Conservation (phyloP, 1,284 basidiomycete genomes). For the Cryptococcus floricola region DNA sequence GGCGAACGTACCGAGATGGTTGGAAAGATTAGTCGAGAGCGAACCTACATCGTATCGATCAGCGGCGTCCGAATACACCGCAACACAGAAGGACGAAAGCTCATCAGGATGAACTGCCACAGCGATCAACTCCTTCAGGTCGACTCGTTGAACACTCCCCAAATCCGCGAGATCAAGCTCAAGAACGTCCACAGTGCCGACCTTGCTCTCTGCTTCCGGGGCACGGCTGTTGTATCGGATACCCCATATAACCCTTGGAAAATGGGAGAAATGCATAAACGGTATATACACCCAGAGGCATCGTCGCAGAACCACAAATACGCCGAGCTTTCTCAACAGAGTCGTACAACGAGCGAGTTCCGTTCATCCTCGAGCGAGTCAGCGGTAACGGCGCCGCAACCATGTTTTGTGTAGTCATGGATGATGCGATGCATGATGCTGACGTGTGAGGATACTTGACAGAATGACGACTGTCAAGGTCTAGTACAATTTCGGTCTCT, state of each 20-base stretch:
- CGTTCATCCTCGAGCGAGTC: too few species aligned
- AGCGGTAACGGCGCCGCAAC: too few species aligned
- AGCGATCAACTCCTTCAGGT: constrained; percentile 26
- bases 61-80: neutral
- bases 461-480: neutral
- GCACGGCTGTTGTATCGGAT: neutral
- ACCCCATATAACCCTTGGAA: constrained; percentile 4
- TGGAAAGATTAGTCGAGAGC: constrained; percentile 32
- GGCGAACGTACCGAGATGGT: constrained; percentile 13
- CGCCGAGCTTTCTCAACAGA: too few species aligned
- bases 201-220: constrained; percentile 42
- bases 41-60: constrained; percentile 15
- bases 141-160: constrained; percentile 53
- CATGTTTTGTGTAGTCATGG: too few species aligned
- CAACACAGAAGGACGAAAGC: constrained; percentile 1
- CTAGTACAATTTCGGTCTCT: constrained; percentile 10
- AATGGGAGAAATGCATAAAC: too few species aligned
- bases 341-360: too few species aligned
- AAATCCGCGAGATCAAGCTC: constrained; percentile 61
- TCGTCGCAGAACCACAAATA: too few species aligned
- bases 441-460: too few species aligned
- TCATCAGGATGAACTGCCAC: constrained; percentile 37
- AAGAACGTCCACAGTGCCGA: constrained; percentile 54
- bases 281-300: too few species aligned
- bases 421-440: too few species aligned